Percentiles rank a stretch among this genome's conserved stretches.
These are phyloP conservation scores for Candida methanosorbosa DNA, from an alignment of 805 yeast species.

Conservation along the genomic window DNA sequence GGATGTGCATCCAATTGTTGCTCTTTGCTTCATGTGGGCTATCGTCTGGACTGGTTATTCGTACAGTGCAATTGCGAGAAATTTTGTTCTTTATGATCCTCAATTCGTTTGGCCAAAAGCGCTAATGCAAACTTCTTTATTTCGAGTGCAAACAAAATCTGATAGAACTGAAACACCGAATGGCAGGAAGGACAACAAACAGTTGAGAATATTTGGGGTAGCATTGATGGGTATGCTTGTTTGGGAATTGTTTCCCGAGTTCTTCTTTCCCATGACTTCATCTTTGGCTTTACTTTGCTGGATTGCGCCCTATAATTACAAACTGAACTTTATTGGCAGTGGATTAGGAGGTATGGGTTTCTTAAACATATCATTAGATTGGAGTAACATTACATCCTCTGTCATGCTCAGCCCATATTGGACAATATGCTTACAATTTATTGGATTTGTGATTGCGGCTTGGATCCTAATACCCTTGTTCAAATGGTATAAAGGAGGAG, in stretches of 20 bases:
- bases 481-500: conserved; percentile 29
- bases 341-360: conserved; percentile 47
- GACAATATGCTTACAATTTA: conserved; percentile 40
- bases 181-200: conserved; percentile 4
- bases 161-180: conserved; percentile 3
- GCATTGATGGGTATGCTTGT: conserved; percentile 26
- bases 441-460: conserved; percentile 37
- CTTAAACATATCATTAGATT: conserved; percentile 38
- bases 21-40: conserved; percentile 39
- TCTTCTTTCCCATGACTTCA: conserved; percentile 37
- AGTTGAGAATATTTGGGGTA: conserved; percentile 29
- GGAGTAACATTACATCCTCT: conserved; percentile 43
- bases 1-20: conserved; percentile 26
- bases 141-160: conserved; percentile 19
- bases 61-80: conserved; percentile 41
- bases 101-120: conserved; percentile 44
- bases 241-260: conserved; percentile 45
- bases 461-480: conserved; percentile 41
- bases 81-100: conserved; percentile 37
- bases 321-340: conserved; percentile 38
- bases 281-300: conserved; percentile 42
- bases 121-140: conserved; percentile 41
- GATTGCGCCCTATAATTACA: conserved; percentile 34
- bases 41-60: conserved; percentile 47
- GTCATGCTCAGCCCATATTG: conserved; percentile 44